These are phyloP conservation scores for Colletotrichum sidae DNA, from an alignment of 2,329 filamentous ascomycete genomes.

Conservation along the genomic window DNA sequence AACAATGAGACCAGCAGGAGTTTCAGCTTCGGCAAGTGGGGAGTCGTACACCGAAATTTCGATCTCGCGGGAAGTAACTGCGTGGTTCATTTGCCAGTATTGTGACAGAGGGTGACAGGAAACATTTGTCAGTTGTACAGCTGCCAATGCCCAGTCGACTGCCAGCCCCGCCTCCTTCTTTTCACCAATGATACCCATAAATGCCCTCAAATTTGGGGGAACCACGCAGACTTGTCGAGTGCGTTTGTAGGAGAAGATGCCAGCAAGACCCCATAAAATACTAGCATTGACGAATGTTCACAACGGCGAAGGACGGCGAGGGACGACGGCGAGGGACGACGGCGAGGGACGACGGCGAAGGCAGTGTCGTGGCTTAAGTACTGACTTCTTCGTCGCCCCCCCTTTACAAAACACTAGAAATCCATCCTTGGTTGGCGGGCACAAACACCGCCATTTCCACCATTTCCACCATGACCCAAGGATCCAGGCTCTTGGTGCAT, in stretches of 20 bases:
- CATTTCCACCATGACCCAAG: slow-evolving; percentile 1
- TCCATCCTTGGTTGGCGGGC: not conserved
- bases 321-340: too few species aligned
- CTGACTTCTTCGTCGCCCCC: not conserved
- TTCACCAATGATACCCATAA: not conserved
- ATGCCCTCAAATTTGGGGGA: not conserved
- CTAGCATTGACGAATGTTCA: too few species aligned
- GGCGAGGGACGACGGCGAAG: too few species aligned
- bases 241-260: too few species aligned
- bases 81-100: not conserved
- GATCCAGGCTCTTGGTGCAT: slow-evolving; percentile 9
- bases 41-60: slow-evolving; percentile 55
- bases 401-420: not conserved
- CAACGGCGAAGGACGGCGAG: too few species aligned
- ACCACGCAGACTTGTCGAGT: not conserved
- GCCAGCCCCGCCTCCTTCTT: slow-evolving; percentile 9
- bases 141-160: slow-evolving; percentile 19
- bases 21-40: slow-evolving; percentile 57
- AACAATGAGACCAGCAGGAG: slow-evolving; percentile 56
- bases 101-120: too few species aligned
- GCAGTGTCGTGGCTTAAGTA: too few species aligned
- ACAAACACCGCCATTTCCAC: not conserved
- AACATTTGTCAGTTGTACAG: not conserved
- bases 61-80: slow-evolving; percentile 54
- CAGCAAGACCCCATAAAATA: too few species aligned